Evolutionary conservation across 2,329 filamentous ascomycete species (phyloP), one percentile per base, ranked within the genome.

Genomic region (Byssochlamys sp.): DNA sequence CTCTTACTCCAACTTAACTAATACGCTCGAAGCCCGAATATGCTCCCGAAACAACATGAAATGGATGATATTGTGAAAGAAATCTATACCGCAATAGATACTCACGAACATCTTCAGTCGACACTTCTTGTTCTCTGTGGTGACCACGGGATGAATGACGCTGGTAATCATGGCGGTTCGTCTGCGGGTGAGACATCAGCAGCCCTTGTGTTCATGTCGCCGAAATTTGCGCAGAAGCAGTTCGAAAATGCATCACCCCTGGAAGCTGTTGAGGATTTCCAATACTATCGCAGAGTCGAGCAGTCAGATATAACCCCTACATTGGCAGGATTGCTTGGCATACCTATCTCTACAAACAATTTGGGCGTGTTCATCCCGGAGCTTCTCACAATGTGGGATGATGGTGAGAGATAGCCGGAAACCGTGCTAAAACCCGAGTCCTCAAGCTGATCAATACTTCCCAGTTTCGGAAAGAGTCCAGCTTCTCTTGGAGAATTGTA

Each of bases 71-170:
- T 97, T 61, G 86, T 96, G 45, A 78, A 80, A 60, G 76, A 83
- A 58, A 87, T 99, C 27, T 96, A 90, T 68, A 77, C 80, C 11
- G 87, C 89, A 5, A 88, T 99, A 62, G 81, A 88, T 66, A 80
- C 80, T 3, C 76, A 88, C 57, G 69, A 81, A 1, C 87, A 96
- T 71, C 83, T 96, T 1, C 69, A 83, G 31, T 88, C 88, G 3
- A 91, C 92, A 0, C 76, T 99, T 1, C 81, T 99, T 52, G 85
- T 99, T 2, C 75, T 99, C 5, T 90, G 87, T 57, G 94, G 94
- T 57, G 95, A 99, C 66, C 94, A 99, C 69, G 94, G 94, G n/a
- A 99, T 99, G 94, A 99, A 97, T 65, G 92, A 97, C 65, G 94
- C 90, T 24, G 94, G 94, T 2, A 97, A 97, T 64, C 94, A 99